Evolutionary conservation across 805 yeast genomes (phyloP).

Genomic region (Kuraishia capsulata): DNA sequence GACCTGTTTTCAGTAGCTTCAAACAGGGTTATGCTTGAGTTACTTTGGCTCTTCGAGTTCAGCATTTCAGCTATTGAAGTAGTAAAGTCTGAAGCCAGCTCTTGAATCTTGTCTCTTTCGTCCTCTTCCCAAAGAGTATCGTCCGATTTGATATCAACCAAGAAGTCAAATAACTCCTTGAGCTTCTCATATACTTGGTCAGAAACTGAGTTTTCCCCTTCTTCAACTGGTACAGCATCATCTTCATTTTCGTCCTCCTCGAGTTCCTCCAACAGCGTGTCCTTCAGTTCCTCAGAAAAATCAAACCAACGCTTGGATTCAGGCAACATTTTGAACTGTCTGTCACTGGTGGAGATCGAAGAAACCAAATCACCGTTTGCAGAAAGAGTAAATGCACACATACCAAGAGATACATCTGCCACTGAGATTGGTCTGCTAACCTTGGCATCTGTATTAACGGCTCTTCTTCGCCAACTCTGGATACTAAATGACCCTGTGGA

Average conservation of each 20-base stretch:
- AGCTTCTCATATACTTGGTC: not conserved
- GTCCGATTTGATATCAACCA: too few species aligned
- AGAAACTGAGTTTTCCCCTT: not conserved
- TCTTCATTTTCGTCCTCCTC: not conserved
- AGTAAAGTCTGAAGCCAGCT: conserved; percentile 16
- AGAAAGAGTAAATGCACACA: too few species aligned
- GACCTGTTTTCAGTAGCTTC: not conserved
- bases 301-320: not conserved
- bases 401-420: too few species aligned
- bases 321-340: not conserved
- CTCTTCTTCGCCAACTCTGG: too few species aligned
- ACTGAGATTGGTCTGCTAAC: too few species aligned
- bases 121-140: not conserved
- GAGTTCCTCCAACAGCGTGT: not conserved
- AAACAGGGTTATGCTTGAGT: conserved; percentile 8
- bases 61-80: conserved; percentile 4
- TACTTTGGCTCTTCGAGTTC: conserved; percentile 1
- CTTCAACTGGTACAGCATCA: not conserved
- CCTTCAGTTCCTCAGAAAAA: not conserved
- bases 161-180: too few species aligned
- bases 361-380: too few species aligned
- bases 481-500: too few species aligned
- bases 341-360: too few species aligned
- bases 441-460: too few species aligned
- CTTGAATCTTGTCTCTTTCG: conserved; percentile 14